Percentiles rank a stretch among this genome's conserved stretches.
These are phyloP conservation scores for Didymosphaeria variabile DNA, from an alignment of 2,329 filamentous ascomycete species.

Conservation along the genomic window DNA sequence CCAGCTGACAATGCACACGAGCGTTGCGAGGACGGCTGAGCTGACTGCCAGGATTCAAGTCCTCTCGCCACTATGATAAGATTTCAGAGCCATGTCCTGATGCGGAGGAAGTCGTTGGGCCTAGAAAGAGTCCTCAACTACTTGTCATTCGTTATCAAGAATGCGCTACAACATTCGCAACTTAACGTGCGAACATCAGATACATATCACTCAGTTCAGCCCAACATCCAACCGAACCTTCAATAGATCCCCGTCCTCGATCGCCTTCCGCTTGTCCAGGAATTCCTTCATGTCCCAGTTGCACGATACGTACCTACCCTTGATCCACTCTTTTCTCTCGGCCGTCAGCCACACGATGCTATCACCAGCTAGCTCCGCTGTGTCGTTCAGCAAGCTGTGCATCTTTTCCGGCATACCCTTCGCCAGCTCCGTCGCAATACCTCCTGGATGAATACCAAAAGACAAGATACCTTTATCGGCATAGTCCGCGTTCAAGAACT, in stretches of 20 bases:
- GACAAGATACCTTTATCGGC: slow-evolving; percentile 20
- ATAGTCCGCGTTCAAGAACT: slow-evolving; percentile 56
- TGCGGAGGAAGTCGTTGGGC: too few species aligned
- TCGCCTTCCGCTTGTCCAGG: slow-evolving; percentile 30
- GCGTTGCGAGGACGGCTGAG: too few species aligned
- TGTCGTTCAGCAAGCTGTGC: slow-evolving; percentile 1
- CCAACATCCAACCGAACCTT: slow-evolving; percentile 27
- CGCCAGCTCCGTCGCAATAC: slow-evolving; percentile 3
- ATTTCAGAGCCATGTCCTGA: too few species aligned
- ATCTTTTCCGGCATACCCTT: background rate
- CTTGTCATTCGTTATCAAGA: too few species aligned
- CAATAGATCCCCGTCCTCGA: slow-evolving; percentile 34
- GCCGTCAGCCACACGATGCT: slow-evolving; percentile 34
- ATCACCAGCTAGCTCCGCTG: slow-evolving; percentile 22
- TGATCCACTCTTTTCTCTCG: slow-evolving; percentile 30
- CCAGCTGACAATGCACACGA: too few species aligned
- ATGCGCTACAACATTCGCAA: too few species aligned
- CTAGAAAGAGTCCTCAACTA: too few species aligned
- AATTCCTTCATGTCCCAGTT: slow-evolving; percentile 39
- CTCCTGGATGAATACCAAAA: slow-evolving; percentile 27
- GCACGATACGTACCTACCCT: slow-evolving; percentile 33
- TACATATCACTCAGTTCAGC: slow-evolving; percentile 1
- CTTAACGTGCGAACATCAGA: background rate
- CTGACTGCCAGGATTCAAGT: background rate
- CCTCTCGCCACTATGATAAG: background rate